Base-by-base conservation (phyloP, 2,329 filamentous ascomycete genomes). In the Leptodontidium sp. region DNA sequence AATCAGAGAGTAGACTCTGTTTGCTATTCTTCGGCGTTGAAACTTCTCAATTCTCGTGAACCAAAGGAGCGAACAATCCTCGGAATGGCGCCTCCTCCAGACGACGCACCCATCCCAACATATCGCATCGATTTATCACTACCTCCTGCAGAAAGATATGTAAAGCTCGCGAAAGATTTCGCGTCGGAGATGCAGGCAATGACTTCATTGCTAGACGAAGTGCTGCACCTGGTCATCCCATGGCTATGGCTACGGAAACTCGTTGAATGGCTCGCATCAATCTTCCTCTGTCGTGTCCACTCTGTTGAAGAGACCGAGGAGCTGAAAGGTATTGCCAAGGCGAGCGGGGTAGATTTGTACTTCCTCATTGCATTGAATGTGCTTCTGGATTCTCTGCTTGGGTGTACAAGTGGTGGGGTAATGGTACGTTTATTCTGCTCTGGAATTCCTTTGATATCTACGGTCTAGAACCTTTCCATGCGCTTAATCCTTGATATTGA, bases 301-400 rank as follows among this genome's bases (percentile, higher is more conserved):
- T 82, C 81, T 21, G 65, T 77, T 0, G 88, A 91, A 72, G 87
- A 91, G 76, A 89, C 84, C 0, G 81, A 84, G 55, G 89, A 91
- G 76, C 77, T 92, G n/a, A 79, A 77, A 3, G 89, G 89, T 0
- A 88, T 91, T 45, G 82, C 84, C 32, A 76, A 79, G 32, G 81
- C 78, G 2, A 83, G 83, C 0, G 84, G 82, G 0, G 80, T 91
- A 3, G 81, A 85, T 0, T 80, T 91, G 76, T 87, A 89, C 71
- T 78, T 91, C 0, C 80, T 91, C 0, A 84, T 91, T 2, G 84
- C 84, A 2, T 84, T 90, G 72, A 91, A 91, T 72, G 86, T 87
- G 1, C 78, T 91, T 1, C 80, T 91, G 1, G 90, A 92, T 73
- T 79, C 87, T 5, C 80, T 91, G 45, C 84, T 91, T 78, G 89